Base-by-base conservation (phyloP, 2,329 filamentous ascomycete species). In the Hortaea werneckii region DNA sequence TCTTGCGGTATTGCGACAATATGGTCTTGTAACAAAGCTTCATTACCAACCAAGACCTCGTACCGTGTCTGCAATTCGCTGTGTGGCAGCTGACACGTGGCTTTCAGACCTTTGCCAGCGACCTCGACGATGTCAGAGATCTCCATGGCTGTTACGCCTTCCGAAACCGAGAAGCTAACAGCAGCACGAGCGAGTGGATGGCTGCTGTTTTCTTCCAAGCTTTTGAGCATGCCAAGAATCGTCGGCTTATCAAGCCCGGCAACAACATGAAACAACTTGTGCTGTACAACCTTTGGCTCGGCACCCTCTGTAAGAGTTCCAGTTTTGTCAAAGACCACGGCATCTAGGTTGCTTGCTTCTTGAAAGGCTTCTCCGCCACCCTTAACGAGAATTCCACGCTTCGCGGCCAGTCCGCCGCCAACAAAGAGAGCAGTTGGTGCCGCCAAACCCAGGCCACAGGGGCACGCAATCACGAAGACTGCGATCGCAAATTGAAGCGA, bases 301-400 rank as follows among this genome's bases (percentile, higher is more conserved):
- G 83, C 84, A 4, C 77, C 77, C 55, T 83, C 70, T 0, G 87
- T 92, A 47, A 94, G 68, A 0, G 87, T 94, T 1, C 87, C 87
- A 0, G 87, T 94, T 72, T 94, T 92, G 72, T 94, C 87, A 60
- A 94, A 92, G 7, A 50, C 48, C 1, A 50, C 48, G 6, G 40
- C 29, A 61, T 87, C 80, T 40, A 89, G 73, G 6, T 77, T 77
- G 60, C 84, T 88, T 4, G 85, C 86, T 67, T 87, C 87, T 62
- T 92, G 85, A 60, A 92, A 90, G 0, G 86, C 87, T 60, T 89
- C 85, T 30, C 87, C 87, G 20, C 87, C 87, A 20, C 87, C 86
- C 64, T 88, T 87, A 54, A 85, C 86, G 1, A 94, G 72, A 45
- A 94, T 87, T 1, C 87, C 87, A 57, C 86, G 69, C 60, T 83